Conservation (phyloP, 306 rosid genomes). For the Acacia confusa region DNA sequence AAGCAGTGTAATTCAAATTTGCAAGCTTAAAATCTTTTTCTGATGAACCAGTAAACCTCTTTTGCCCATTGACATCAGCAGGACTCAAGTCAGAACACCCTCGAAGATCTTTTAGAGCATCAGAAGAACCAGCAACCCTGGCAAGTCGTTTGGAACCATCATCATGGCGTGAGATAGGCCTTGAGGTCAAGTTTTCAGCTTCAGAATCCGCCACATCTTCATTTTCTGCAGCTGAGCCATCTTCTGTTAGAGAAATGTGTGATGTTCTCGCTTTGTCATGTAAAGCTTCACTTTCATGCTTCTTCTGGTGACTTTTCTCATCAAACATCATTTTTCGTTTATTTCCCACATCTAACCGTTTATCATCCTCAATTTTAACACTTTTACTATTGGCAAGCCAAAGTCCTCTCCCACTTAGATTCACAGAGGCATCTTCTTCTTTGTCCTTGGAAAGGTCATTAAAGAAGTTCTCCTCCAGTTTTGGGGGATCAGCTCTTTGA, state of each 20-base stretch:
- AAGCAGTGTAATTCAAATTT: constrained; percentile 48
- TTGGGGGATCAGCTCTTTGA: constrained; percentile 56
- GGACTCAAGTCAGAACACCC: constrained; percentile 48
- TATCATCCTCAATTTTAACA: constrained; percentile 67
- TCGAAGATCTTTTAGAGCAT: constrained; percentile 57
- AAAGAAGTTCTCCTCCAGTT: constrained; percentile 80
- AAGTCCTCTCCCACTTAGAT: constrained; percentile 70
- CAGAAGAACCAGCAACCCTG: constrained; percentile 59
- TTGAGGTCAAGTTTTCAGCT: constrained; percentile 77
- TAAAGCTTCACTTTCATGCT: constrained; percentile 68
- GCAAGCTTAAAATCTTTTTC: constrained; percentile 72
- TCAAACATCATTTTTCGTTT: constrained; percentile 70
- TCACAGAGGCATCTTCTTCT: constrained; percentile 59
- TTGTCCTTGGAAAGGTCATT: constrained; percentile 76
- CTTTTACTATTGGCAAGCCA: constrained; percentile 56
- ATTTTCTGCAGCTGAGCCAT: constrained; percentile 90
- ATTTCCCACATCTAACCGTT: constrained; percentile 51
- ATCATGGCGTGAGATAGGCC: constrained; percentile 51
- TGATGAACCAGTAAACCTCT: constrained; percentile 54
- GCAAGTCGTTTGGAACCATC: constrained; percentile 62
- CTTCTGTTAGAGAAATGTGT: constrained; percentile 70
- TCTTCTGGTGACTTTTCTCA: constrained; percentile 63
- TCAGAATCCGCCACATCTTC: constrained; percentile 97
- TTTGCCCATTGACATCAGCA: constrained; percentile 62
- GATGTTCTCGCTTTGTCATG: constrained; percentile 74